phyloP scores from a whole-genome alignment of 108 stramenopile species.

The Chaetoceros tenuissimus region DNA sequence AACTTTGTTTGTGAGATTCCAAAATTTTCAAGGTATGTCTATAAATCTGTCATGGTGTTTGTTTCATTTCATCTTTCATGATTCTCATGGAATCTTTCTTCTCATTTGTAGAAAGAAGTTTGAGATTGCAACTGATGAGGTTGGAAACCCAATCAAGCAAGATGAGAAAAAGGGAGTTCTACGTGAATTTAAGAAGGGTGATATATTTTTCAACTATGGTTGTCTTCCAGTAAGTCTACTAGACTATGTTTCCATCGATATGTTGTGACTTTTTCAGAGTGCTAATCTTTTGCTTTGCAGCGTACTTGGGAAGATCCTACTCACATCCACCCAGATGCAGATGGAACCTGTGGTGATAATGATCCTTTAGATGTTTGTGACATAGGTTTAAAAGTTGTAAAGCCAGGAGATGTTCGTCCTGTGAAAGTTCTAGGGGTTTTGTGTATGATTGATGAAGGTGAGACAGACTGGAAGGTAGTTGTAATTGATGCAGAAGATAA shows the following conservation, averaged over 20 bases:
- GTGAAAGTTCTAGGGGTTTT: conserved; percentile 96
- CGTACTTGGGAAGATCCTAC: conserved; percentile 98
- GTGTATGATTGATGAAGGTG: conserved; percentile 97
- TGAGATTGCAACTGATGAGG: conserved; percentile 93
- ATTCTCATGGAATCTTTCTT: conserved; percentile 2
- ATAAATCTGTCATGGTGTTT: too few species aligned
- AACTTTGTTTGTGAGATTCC: conserved; percentile 98
- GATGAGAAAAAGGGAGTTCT: conserved; percentile 91
- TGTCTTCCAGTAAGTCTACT: conserved; percentile 78
- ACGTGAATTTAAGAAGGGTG: conserved; percentile 91
- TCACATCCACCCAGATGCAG: conserved; percentile 87
- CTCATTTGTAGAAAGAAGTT: conserved; percentile 73
- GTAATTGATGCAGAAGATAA: conserved; percentile 91
- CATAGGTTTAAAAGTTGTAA: conserved; percentile 67
- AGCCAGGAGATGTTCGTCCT: conserved; percentile 75
- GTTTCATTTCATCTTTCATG: conserved; percentile 2
- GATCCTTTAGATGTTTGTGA: conserved; percentile 95
- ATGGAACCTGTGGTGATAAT: conserved; percentile 88
- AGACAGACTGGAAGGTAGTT: conserved; percentile 98
- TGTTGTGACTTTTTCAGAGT: not conserved
- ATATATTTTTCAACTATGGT: conserved; percentile 99
- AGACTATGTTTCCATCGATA: not conserved
- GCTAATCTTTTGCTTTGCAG: conserved; percentile 5
- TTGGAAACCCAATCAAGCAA: conserved; percentile 95
- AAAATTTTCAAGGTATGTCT: conserved; percentile 82